Evolutionary conservation across 805 yeast species (phyloP).

Genomic region (Myxozyma sirexii): DNA sequence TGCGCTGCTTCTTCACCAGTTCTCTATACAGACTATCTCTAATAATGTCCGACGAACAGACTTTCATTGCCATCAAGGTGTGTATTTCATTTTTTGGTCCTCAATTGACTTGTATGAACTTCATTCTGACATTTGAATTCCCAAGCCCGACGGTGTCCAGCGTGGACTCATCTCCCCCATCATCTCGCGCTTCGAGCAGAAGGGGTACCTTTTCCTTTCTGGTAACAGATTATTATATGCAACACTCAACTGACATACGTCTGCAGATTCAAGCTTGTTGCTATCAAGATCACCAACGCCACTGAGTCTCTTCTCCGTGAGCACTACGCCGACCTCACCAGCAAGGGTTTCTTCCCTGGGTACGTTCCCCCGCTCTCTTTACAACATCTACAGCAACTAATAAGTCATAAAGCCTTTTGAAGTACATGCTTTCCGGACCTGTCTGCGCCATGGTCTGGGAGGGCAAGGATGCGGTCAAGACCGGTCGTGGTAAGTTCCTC

Average conservation of each 20-base stretch:
- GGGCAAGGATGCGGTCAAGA: conserved; percentile 99
- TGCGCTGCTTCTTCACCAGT: conserved; percentile 3
- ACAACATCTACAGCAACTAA: not conserved
- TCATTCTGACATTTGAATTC: not conserved
- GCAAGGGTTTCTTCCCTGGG: conserved; percentile 98
- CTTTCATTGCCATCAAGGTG: conserved; percentile 48
- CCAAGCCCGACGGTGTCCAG: conserved; percentile 98
- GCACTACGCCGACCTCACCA: conserved; percentile 94
- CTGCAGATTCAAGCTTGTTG: conserved; percentile 85
- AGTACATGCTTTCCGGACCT: conserved; percentile 96
- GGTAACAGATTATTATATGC: not conserved
- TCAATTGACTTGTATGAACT: not conserved
- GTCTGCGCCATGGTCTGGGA: conserved; percentile 99
- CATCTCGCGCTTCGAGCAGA: conserved; percentile 90
- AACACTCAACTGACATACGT: not conserved
- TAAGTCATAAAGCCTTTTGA: conserved; percentile 20
- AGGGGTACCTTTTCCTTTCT: conserved; percentile 50
- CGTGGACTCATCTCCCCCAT: conserved; percentile 93
- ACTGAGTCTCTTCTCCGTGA: conserved; percentile 82
- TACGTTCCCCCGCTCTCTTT: conserved; percentile 61
- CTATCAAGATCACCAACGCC: conserved; percentile 87
- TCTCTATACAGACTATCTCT: conserved; percentile 22
- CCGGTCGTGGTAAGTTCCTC: conserved; percentile 69
- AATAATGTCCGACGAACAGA: conserved; percentile 37
- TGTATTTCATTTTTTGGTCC: conserved; percentile 19